Base-by-base conservation (phyloP, 2,329 filamentous ascomycete genomes). In the Aspergillus cejpii region DNA sequence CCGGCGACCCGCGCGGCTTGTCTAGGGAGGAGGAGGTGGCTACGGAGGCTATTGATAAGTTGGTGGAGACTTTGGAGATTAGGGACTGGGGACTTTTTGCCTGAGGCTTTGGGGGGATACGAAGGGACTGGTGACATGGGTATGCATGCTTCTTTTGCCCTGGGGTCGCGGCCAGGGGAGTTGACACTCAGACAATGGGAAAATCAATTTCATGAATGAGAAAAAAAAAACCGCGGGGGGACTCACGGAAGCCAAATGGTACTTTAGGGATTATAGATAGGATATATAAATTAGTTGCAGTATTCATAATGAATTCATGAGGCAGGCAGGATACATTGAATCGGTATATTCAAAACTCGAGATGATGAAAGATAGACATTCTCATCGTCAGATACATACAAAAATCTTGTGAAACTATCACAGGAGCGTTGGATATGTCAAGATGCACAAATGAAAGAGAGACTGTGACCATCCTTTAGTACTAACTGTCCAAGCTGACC, bases 11-110 rank as follows among this genome's bases (percentile, higher is more conserved):
- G 52, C 82, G 87, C 57, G 83, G 82, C 41, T 76, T 83, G 56
- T 78, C 77, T 5, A 77, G 84, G 28, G 84, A 87, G 62, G 81
- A 84, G 60, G 80, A 70, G 57, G 34, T 63, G 38, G 69, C 62
- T 7, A 53, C 56, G 38, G 61, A 59, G 29, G 45, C 62, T 19
- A 48, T 72, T 38, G 51, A 43, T 20, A 60, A 54, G 39, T 81
- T 94, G 53, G 79, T 87, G 74, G 76, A 80, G 61, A 83, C 76
- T 0, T 84, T 96, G 57, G 79, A 85, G 59, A 77, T 96, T 45
- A 82, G 81, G 67, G 85, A 95, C 62, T 94, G 86, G 85, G 75
- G 73, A 0, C 69, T 95, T 29, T 95, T 94, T 60, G 71, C 61
- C 39, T 65, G 51, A 21, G 50, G 21, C 19, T 37, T 17, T 17